A percentile compares a stretch with the other conserved stretches of the same genome.
Evolutionary conservation across 352 stramenopile genomes (phyloP).

Genomic region (Phytopythium oedochilum): DNA sequence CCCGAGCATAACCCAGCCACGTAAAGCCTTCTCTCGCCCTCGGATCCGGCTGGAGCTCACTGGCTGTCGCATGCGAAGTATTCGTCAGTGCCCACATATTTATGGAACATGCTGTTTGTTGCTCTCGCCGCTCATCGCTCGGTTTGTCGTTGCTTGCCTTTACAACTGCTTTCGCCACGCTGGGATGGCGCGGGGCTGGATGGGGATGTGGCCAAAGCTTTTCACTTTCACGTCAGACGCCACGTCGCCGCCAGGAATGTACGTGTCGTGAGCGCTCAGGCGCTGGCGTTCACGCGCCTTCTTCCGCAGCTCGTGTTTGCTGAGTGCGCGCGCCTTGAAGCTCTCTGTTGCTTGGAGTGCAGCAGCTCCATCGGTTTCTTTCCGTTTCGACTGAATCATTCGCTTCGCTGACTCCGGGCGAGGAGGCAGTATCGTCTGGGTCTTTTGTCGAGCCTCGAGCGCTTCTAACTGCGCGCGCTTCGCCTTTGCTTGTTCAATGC

Average conservation of each 20-base stretch:
- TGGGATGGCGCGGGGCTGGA: slow-evolving; percentile 54
- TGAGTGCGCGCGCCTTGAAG: slow-evolving; percentile 41
- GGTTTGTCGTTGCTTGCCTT: slow-evolving; percentile 1
- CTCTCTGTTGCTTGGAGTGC: slow-evolving; percentile 45
- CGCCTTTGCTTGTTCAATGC: slow-evolving; percentile 51
- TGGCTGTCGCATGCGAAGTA: too few relatives aligned
- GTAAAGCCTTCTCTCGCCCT: not conserved
- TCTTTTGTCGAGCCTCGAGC: slow-evolving; percentile 29
- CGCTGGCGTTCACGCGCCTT: slow-evolving; percentile 26
- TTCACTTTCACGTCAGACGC: slow-evolving; percentile 56
- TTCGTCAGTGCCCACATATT: not conserved
- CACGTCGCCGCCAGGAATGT: slow-evolving; percentile 40
- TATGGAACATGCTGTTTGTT: not conserved
- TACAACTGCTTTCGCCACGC: slow-evolving; percentile 43
- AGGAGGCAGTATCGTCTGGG: slow-evolving; percentile 31
- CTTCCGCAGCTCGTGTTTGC: slow-evolving; percentile 40
- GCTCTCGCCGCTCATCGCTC: not conserved
- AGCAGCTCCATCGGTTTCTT: slow-evolving; percentile 7
- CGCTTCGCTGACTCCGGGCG: slow-evolving; percentile 24
- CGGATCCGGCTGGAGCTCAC: slow-evolving; percentile 11
- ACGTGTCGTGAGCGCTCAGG: slow-evolving; percentile 50
- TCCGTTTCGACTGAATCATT: slow-evolving; percentile 5
- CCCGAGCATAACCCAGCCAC: slow-evolving; percentile 60
- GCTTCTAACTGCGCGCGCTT: slow-evolving; percentile 42
- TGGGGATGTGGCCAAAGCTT: slow-evolving; percentile 63